Evolutionary conservation across 331 rosid species (phyloP), one percentile per base, ranked within the genome.

Genomic region (Malus hybrid): DNA sequence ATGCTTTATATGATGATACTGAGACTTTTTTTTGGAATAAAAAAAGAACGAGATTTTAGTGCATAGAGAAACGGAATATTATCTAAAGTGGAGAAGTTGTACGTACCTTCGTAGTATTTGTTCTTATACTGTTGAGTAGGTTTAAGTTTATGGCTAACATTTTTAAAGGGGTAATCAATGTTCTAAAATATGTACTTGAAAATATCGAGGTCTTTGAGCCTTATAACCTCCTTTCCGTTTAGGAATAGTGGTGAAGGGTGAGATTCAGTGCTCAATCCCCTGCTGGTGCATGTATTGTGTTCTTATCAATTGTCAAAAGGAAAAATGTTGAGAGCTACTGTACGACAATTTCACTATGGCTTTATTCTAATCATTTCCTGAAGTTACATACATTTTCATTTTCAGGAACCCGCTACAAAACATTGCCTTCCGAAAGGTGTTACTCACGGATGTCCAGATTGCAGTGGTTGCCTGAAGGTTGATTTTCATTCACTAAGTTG

Each of bases 401-500:
- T 81, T 67, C 85, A 92, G 99, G 85, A 76, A 29, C 60, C 53
- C 69, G 70, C 77, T 66, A 66, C 76, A 72, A 81, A 80, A 73
- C 26, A 82, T 81, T 57, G 75, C 80, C 91, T 78, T 65, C 88
- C 92, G 3, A 86, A 90, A 79, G 92, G 96, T 78, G 91, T 84
- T 52, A 32, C 66, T 24, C 80, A 42, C 44, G 93, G 96, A 75
- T 88, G 91, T 79, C 84, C 88, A 61, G 86, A 85, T 6, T 91
- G 93, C 82, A 80, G 81, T 81, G 68, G 88, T 71, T 86, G 89
- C 80, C 60, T 84, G 68, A 91, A 89, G 97, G 93, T 87, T 33
- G 65, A 29, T 72, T 61, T 72, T 74, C 58, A n/a, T 75, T 61
- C 30, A 32, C 16, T 72, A 64, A 71, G 34, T 77, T 55, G 50